phyloP scores from a whole-genome alignment of 2,329 filamentous ascomycete species.

The Cladosporium sp. region DNA sequence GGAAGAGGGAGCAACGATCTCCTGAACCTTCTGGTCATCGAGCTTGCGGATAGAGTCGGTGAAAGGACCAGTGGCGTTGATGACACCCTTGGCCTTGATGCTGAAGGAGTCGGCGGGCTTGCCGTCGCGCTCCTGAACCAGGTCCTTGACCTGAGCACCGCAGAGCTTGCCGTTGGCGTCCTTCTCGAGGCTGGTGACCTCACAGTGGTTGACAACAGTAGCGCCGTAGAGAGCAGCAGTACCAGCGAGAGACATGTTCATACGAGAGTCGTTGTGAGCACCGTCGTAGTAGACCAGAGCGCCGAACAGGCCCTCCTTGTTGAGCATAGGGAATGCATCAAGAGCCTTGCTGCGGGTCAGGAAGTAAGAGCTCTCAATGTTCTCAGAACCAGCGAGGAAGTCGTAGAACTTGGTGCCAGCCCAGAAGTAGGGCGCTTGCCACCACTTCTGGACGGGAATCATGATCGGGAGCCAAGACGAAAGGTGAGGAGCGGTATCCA shows the following conservation, averaged over 20 bases:
- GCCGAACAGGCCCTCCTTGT: slow-evolving; percentile 69
- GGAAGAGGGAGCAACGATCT: slow-evolving; percentile 79
- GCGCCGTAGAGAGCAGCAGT: slow-evolving; percentile 81
- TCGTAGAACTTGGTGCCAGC: slow-evolving; percentile 77
- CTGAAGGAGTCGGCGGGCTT: slow-evolving; percentile 57
- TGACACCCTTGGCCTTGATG: slow-evolving; percentile 71
- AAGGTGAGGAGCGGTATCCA: slow-evolving; percentile 76
- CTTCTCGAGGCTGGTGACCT: slow-evolving; percentile 71
- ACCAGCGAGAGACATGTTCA: slow-evolving; percentile 85
- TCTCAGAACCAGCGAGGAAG: slow-evolving; percentile 75
- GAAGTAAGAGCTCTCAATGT: slow-evolving; percentile 85
- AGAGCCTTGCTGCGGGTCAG: slow-evolving; percentile 78
- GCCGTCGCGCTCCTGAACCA: slow-evolving; percentile 60
- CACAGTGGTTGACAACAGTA: slow-evolving; percentile 76
- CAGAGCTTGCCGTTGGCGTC: slow-evolving; percentile 65
- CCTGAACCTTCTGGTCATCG: slow-evolving; percentile 64
- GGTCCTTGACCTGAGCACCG: slow-evolving; percentile 67
- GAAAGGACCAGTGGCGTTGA: slow-evolving; percentile 87
- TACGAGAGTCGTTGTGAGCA: slow-evolving; percentile 84
- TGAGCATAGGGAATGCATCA: slow-evolving; percentile 84
- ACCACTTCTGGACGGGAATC: slow-evolving; percentile 76
- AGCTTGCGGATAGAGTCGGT: slow-evolving; percentile 79
- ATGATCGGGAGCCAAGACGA: slow-evolving; percentile 77
- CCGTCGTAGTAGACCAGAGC: slow-evolving; percentile 89
- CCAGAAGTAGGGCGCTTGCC: slow-evolving; percentile 77